Conservation (phyloP, 2,329 filamentous ascomycete species). For the Aspergillus jensenii region DNA sequence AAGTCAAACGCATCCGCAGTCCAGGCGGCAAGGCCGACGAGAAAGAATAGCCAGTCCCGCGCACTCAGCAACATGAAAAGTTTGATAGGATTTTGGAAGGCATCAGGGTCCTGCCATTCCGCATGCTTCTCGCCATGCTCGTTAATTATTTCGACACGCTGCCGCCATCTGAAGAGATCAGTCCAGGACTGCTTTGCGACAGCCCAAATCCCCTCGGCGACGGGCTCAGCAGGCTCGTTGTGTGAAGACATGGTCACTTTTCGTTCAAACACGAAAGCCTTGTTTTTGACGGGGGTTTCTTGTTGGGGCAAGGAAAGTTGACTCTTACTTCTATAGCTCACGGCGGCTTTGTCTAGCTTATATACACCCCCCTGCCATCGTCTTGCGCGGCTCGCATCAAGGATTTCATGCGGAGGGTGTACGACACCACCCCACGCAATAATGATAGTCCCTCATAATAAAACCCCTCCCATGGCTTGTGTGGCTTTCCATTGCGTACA, state of each 20-base stretch:
- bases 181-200: slow-evolving; percentile 63
- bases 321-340: background rate
- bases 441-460: background rate
- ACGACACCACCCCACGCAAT: slow-evolving; percentile 11
- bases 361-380: slow-evolving; percentile 7
- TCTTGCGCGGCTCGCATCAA: slow-evolving; percentile 8
- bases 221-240: slow-evolving; percentile 61
- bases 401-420: background rate
- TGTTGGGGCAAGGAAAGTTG: background rate
- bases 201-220: slow-evolving; percentile 64
- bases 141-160: slow-evolving; percentile 59
- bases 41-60: slow-evolving; percentile 72
- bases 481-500: slow-evolving; percentile 1
- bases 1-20: slow-evolving; percentile 83
- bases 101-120: slow-evolving; percentile 68
- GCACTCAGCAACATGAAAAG: slow-evolving; percentile 64
- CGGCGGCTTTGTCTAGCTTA: slow-evolving; percentile 4
- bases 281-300: background rate
- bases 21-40: slow-evolving; percentile 74
- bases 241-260: slow-evolving; percentile 8
- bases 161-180: slow-evolving; percentile 73
- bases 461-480: background rate
- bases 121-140: slow-evolving; percentile 62
- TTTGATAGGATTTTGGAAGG: slow-evolving; percentile 67
- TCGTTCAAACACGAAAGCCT: background rate